Percentiles rank a stretch among this genome's conserved stretches.
phyloP scores from a whole-genome alignment of 139 green algal genomes.

The Picochlorum sp. region DNA sequence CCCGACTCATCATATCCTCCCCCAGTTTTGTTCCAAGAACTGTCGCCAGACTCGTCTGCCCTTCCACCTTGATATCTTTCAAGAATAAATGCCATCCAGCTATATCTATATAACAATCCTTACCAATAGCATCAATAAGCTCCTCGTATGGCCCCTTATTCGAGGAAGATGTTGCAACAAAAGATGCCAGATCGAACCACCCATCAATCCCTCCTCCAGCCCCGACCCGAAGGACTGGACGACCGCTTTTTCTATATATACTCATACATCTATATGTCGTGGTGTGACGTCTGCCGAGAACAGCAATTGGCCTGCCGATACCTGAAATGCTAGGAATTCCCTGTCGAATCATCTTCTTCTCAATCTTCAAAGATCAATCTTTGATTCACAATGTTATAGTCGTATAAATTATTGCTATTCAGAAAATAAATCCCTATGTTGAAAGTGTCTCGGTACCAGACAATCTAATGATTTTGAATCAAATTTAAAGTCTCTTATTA shows the following conservation, averaged over 20 bases:
- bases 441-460: too few relatives aligned
- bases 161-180: conserved; percentile 14
- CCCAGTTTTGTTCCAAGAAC: conserved; percentile 18
- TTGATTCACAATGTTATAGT: too few relatives aligned
- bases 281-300: too few relatives aligned
- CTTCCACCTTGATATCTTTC: conserved; percentile 25
- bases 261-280: neutral
- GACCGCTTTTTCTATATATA: neutral
- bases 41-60: conserved; percentile 13
- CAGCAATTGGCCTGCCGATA: too few relatives aligned
- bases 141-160: conserved; percentile 20
- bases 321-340: too few relatives aligned
- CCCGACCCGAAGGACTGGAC: neutral
- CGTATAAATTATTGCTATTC: too few relatives aligned
- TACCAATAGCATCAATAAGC: conserved; percentile 13
- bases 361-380: too few relatives aligned
- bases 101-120: conserved; percentile 23
- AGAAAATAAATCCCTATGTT: too few relatives aligned
- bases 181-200: conserved; percentile 25
- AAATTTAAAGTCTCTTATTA: too few relatives aligned
- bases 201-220: neutral
- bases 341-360: too few relatives aligned
- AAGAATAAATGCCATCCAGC: conserved; percentile 30
- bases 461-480: too few relatives aligned
- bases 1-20: conserved; percentile 5